Evolutionary conservation across 768 basidiomycete species (phyloP).

Genomic region (Amanita jacksonii): DNA sequence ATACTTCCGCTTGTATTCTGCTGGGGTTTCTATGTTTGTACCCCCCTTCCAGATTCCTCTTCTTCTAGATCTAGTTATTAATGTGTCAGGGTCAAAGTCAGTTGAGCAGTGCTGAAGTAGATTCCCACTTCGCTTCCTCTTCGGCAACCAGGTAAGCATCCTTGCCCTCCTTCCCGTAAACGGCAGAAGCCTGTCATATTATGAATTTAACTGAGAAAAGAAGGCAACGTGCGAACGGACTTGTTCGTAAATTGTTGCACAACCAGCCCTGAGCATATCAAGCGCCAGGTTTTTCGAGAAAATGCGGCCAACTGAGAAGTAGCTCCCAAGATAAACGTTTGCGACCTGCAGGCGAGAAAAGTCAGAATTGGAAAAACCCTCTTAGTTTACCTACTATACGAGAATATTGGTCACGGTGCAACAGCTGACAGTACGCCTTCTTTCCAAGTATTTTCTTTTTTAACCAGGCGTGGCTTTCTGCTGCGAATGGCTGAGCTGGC

Average conservation of each 20-base stretch:
- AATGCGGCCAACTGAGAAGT: slow-evolving; percentile 42
- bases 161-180: slow-evolving; percentile 64
- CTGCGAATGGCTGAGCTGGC: slow-evolving; percentile 60
- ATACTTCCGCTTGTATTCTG: slow-evolving; percentile 71
- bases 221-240: slow-evolving; percentile 12
- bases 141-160: slow-evolving; percentile 56
- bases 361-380: no score
- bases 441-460: slow-evolving; percentile 45
- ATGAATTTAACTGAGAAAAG: not conserved
- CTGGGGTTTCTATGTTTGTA: slow-evolving; percentile 51
- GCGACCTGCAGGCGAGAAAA: no score
- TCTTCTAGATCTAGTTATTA: slow-evolving; percentile 36
- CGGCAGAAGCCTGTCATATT: slow-evolving; percentile 47
- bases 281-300: slow-evolving; percentile 43
- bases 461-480: slow-evolving; percentile 73
- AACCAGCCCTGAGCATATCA: slow-evolving; percentile 76
- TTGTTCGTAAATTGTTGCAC: slow-evolving; percentile 68
- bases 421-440: slow-evolving; percentile 59
- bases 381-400: slow-evolving; percentile 75
- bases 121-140: slow-evolving; percentile 53
- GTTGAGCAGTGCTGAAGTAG: not conserved
- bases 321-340: slow-evolving; percentile 44
- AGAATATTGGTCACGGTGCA: slow-evolving; percentile 74
- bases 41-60: slow-evolving; percentile 71
- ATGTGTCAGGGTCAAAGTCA: not conserved